Evolutionary conservation across 108 stramenopile genomes (phyloP).

Genomic region (Epithemia pelagica): DNA sequence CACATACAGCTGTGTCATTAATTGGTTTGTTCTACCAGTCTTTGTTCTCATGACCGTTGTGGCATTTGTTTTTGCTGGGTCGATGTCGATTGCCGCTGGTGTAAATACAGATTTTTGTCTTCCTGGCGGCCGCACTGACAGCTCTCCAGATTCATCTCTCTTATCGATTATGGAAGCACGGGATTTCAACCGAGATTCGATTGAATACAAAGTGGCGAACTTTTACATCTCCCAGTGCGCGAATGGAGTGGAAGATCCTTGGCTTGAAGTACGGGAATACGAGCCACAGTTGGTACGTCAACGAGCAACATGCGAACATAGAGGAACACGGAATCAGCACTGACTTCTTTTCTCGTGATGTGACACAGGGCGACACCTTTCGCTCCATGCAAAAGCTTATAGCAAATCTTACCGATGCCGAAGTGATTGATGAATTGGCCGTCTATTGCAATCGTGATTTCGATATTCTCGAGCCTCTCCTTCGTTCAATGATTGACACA

Average conservation of each 20-base stretch:
- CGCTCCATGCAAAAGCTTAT: background rate
- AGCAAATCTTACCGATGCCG: background rate
- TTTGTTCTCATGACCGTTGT: constrained; percentile 7
- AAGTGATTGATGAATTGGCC: background rate
- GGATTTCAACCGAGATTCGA: background rate
- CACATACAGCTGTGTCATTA: background rate
- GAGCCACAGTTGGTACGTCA: background rate
- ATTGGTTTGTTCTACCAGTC: constrained; percentile 16
- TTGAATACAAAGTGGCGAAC: constrained; percentile 3
- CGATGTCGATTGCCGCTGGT: constrained; percentile 8
- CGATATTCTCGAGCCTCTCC: background rate
- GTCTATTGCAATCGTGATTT: constrained; percentile 13
- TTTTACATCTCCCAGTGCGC: constrained; percentile 9
- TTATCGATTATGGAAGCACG: background rate
- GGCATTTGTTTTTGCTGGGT: background rate
- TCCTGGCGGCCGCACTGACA: constrained; percentile 4
- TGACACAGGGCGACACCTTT: background rate
- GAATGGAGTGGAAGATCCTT: background rate
- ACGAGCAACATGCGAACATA: background rate
- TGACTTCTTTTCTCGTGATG: background rate
- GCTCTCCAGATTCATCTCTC: background rate
- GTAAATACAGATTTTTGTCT: constrained; percentile 21
- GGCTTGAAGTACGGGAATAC: background rate
- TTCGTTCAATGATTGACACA: background rate
- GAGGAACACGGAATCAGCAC: background rate